Evolutionary conservation across 768 basidiomycete genomes (phyloP), one percentile per base, ranked within the genome.

Genomic region (Hypsizygus marmoreus): DNA sequence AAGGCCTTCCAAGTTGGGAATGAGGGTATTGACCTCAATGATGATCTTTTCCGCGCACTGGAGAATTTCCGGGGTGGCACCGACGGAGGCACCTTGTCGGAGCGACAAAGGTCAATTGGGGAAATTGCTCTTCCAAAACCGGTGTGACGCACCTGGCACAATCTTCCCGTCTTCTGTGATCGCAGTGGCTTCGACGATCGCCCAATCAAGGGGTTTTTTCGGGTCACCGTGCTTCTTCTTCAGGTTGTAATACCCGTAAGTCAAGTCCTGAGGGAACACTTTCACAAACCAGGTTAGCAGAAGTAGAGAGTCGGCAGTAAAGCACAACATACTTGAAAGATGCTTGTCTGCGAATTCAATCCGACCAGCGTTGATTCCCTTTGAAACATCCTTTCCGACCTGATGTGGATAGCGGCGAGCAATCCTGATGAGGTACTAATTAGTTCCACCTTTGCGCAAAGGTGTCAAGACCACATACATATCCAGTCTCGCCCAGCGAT

Each of bases 261-360:
- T 70, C 17, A 77, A 55, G 40, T 77, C 75, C 49, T 77, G 74
- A 0, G 73, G 74, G 51, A 77, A 77, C 75, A 77, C 73, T 73
- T 40, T 10, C 8, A 20, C 20, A 32, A 1, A 12, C 41, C 10
- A 39, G 22, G 14, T 7, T 29, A 25, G n/a, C n/a, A 36, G 32
- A 4, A 26, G 20, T 10, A 11, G 9, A 8, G 11, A 13, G 3
- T 16, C 5, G 9, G 14, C 2, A 37, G 13, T 36, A 20, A 16
- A 16, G 16, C 28, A 20, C 24, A 16, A 56, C 71, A n/a, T 31
- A 73, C 73, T 75, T 10, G 73, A 74, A 19, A 77, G 61, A 55
- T 76, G 74, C 55, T 76, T 76, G 58, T 76, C 75, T 7, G 73
- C 67, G 35, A 76, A 76, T 17, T 68, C 66, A 40, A 76, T 76